phyloP scores from a whole-genome alignment of 2,329 filamentous ascomycete genomes.

The Penicillium paneum region DNA sequence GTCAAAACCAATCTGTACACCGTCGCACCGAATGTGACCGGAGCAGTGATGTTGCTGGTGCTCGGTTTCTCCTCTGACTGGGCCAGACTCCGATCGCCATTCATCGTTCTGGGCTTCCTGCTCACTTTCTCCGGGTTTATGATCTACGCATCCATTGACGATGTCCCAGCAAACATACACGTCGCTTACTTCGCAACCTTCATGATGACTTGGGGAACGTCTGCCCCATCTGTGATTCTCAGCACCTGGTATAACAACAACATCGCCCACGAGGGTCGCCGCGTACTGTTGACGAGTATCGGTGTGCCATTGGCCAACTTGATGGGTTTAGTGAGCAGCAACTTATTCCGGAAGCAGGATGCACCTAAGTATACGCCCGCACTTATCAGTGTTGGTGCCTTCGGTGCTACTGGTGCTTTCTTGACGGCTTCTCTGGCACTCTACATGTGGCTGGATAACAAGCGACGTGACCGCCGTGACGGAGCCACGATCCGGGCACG shows the following conservation, averaged over 20 bases:
- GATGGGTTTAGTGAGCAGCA: constrained; percentile 68
- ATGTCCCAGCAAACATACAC: constrained; percentile 58
- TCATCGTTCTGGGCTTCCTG: constrained; percentile 69
- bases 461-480: constrained; percentile 55
- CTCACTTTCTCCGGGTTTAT: constrained; percentile 76
- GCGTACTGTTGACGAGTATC: constrained; percentile 66
- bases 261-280: constrained; percentile 70
- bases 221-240: constrained; percentile 66
- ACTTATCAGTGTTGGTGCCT: constrained; percentile 53
- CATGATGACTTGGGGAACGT: constrained; percentile 80
- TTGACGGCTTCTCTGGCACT: constrained; percentile 56
- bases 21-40: constrained; percentile 73
- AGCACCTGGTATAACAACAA: constrained; percentile 79
- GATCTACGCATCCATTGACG: constrained; percentile 68
- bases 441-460: constrained; percentile 66
- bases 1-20: constrained; percentile 76
- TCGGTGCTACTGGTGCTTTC: constrained; percentile 56
- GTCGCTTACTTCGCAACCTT: constrained; percentile 74
- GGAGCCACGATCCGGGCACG: constrained; percentile 55
- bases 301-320: constrained; percentile 73
- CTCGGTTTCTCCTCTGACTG: constrained; percentile 69
- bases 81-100: constrained; percentile 65
- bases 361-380: constrained; percentile 66
- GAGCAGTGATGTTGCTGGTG: constrained; percentile 68
- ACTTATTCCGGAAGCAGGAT: constrained; percentile 64